These are phyloP conservation scores for Chlorella sorokiniana DNA, from an alignment of 139 green algal species.

Conservation along the genomic window DNA sequence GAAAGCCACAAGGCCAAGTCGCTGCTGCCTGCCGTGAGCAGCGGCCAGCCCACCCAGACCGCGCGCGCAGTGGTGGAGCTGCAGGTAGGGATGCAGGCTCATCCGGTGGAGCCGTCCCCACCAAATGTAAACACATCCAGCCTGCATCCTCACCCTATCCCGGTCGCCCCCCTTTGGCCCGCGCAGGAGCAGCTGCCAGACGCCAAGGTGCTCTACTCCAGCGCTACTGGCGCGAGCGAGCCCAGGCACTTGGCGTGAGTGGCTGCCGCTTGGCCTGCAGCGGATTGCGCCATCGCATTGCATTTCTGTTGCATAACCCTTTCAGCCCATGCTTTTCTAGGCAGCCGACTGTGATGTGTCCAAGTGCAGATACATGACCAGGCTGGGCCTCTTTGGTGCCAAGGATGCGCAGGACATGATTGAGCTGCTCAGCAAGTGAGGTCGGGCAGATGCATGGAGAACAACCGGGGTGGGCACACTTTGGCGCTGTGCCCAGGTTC, in stretches of 20 bases:
- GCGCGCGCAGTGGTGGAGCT: constrained; percentile 75
- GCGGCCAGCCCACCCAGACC: constrained; percentile 65
- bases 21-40: constrained; percentile 60
- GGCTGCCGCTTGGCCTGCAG: background rate
- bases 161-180: too few relatives aligned
- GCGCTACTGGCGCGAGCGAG: constrained; percentile 86
- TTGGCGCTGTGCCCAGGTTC: background rate
- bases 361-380: constrained; percentile 77
- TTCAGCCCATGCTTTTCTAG: background rate
- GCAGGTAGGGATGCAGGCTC: constrained; percentile 50
- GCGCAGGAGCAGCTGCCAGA: constrained; percentile 78
- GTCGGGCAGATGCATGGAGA: background rate
- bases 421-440: constrained; percentile 40
- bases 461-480: background rate
- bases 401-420: constrained; percentile 63
- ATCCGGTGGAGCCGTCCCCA: background rate
- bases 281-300: background rate
- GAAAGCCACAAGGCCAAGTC: constrained; percentile 93
- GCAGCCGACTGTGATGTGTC: background rate
- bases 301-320: background rate
- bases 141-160: background rate
- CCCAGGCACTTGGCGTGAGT: constrained; percentile 76
- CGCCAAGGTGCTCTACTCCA: constrained; percentile 86
- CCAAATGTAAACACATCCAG: background rate
- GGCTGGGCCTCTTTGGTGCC: constrained; percentile 65